phyloP scores from a whole-genome alignment of 2,329 filamentous ascomycete species.

The Phoma herbarum region DNA sequence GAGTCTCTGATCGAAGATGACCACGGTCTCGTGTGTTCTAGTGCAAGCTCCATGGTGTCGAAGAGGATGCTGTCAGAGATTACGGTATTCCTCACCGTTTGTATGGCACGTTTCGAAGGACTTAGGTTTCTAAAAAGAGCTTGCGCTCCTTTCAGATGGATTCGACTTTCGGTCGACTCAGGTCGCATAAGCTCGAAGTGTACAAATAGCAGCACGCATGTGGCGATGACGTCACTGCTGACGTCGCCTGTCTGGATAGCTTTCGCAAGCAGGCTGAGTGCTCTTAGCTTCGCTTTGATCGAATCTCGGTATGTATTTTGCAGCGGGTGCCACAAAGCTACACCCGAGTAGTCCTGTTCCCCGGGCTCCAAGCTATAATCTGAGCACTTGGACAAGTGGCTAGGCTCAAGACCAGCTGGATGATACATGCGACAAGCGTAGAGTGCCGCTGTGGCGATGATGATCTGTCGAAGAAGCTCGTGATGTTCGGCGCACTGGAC shows the following conservation, averaged over 20 bases:
- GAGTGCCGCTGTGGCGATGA: neutral
- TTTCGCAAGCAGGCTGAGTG: neutral
- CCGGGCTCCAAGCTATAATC: no score
- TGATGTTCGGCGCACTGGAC: neutral
- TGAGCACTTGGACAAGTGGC: neutral
- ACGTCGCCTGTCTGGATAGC: no score
- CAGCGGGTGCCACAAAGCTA: neutral
- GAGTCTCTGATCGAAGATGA: neutral
- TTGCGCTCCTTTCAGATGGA: neutral
- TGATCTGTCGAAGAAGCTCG: neutral
- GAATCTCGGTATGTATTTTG: neutral
- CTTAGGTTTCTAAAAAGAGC: neutral
- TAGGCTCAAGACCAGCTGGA: neutral
- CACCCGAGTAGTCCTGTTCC: neutral
- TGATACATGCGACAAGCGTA: neutral
- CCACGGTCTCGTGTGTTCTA: neutral
- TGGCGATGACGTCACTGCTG: no score
- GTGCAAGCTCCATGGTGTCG: neutral
- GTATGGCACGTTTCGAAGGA: neutral
- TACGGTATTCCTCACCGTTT: neutral
- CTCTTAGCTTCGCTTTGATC: neutral
- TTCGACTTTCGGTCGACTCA: neutral
- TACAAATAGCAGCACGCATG: no score
- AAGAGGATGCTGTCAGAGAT: neutral
- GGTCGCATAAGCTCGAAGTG: neutral